Conservation (phyloP, 148 eudicot genomes). For the Chenopodium album region DNA sequence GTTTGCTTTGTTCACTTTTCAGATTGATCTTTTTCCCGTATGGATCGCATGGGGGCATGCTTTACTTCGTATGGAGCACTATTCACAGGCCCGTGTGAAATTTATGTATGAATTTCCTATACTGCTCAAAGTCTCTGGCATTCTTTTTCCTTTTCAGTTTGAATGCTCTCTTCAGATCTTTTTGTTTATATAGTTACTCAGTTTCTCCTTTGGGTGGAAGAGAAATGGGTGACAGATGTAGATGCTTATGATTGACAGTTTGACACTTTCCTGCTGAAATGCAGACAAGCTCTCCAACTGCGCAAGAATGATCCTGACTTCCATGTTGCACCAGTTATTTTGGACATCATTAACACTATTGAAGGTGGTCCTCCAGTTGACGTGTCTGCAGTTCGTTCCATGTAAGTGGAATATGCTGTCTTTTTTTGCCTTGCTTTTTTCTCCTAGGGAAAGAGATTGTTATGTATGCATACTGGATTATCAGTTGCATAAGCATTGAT, state of each 20-base stretch:
- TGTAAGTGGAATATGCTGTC: slow-evolving; percentile 50
- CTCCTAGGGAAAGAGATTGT: neutral
- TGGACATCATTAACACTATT: slow-evolving; percentile 79
- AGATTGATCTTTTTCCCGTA: slow-evolving; percentile 96
- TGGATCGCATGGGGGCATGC: slow-evolving; percentile 99
- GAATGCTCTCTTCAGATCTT: neutral
- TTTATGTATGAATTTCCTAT: slow-evolving; percentile 62
- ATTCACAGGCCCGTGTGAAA: slow-evolving; percentile 98
- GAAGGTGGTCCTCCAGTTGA: slow-evolving; percentile 98
- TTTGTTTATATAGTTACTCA: neutral
- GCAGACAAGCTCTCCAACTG: slow-evolving; percentile 96
- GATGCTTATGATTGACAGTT: slow-evolving; percentile 2
- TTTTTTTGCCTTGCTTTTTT: neutral
- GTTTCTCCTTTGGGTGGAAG: neutral
- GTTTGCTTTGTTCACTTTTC: slow-evolving; percentile 25
- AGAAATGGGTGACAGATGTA: neutral
- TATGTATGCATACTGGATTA: neutral
- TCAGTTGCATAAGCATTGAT: neutral
- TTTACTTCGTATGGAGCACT: slow-evolving; percentile 93
- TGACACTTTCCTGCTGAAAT: slow-evolving; percentile 24
- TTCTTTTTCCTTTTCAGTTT: neutral
- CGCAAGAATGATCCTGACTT: slow-evolving; percentile 67
- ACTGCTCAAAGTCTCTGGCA: neutral
- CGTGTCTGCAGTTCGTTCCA: slow-evolving; percentile 88
- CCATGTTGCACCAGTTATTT: slow-evolving; percentile 51